Base-by-base conservation (phyloP, 2,329 filamentous ascomycete genomes). In the Grosmannia huntii region DNA sequence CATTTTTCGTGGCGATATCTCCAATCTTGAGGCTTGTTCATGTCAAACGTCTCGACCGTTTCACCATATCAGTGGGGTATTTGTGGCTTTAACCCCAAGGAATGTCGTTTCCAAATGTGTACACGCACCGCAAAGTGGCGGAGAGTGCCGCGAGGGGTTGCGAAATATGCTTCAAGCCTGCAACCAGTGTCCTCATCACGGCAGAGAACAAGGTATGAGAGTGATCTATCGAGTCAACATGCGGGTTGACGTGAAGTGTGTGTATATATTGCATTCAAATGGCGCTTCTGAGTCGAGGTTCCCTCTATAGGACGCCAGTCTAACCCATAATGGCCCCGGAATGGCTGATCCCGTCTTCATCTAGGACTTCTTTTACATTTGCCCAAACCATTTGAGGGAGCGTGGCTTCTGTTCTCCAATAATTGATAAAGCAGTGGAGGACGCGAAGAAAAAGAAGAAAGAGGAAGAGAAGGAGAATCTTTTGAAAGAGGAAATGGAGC, bases 351-450 rank as follows among this genome's bases (percentile, higher is more conserved):
- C 23, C 57, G 11, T 25, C n/a, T 14, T 21, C 4, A 2, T 7
- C 2, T 62, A 78, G 78, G 90, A 96, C 69, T 95, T 90, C 72
- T 97, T 99, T 75, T 96, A 95, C 69, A 82, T 95, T 51, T 99
- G 94, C 66, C 78, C 84, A 6, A 76, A 80, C 36, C 94, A 99
- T 71, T 75, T 97, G 10, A 89, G 87, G 66, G 94, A 97, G 67
- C 77, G 76, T 36, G 83, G 86, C 48, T 97, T 96, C 70, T 92
- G 88, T 67, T 76, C 79, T 66, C 85, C 89, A 60, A 85, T 87
- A 60, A 77, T 88, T 60, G 87, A 91, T 66, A 80, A 84, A 56
- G 85, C 80, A 62, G 75, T 85, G 60, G 66, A 81, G 66, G 79
- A 85, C 69, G 80, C 76, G 66, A 85, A 83, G 64, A 84, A 88